Percentiles rank a stretch among this genome's conserved stretches.
Conservation (phyloP, 2,329 filamentous ascomycete species). For the Beauveria sp. region DNA sequence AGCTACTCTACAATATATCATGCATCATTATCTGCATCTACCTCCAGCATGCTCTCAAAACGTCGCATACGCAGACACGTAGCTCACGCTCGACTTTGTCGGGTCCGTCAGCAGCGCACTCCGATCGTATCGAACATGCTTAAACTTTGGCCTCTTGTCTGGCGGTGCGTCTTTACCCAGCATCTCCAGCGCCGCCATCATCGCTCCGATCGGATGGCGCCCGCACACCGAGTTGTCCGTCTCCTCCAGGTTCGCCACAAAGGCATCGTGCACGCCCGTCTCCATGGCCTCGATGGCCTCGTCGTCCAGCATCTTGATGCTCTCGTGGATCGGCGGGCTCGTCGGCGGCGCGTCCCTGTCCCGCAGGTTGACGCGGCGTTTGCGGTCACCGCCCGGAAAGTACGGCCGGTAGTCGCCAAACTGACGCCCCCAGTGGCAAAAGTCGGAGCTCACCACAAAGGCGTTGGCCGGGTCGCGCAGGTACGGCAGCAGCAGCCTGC, state of each 20-base stretch:
- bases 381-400: conserved; percentile 34
- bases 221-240: conserved; percentile 93
- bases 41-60: conserved; percentile 34
- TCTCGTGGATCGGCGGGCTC: conserved; percentile 64
- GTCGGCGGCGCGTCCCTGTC: conserved; percentile 25
- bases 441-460: conserved; percentile 90
- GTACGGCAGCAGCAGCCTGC: conserved; percentile 67
- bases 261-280: conserved; percentile 62
- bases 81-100: conserved; percentile 82
- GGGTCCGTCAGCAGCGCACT: conserved; percentile 66
- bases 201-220: conserved; percentile 85
- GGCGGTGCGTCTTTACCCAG: conserved; percentile 28
- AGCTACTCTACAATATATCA: neutral
- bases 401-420: conserved; percentile 78
- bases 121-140: conserved; percentile 78
- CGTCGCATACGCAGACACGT: conserved; percentile 84
- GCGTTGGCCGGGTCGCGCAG: conserved; percentile 66
- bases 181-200: conserved; percentile 79
- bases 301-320: conserved; percentile 72
- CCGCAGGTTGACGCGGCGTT: conserved; percentile 31
- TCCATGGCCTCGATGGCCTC: conserved; percentile 80
- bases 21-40: neutral
- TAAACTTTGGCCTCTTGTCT: conserved; percentile 52
- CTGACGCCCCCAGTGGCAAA: conserved; percentile 87
- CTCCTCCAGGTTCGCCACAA: conserved; percentile 58